Evolutionary conservation across 768 basidiomycete species (phyloP), one percentile per base, ranked within the genome.

Genomic region (Suillus discolor): DNA sequence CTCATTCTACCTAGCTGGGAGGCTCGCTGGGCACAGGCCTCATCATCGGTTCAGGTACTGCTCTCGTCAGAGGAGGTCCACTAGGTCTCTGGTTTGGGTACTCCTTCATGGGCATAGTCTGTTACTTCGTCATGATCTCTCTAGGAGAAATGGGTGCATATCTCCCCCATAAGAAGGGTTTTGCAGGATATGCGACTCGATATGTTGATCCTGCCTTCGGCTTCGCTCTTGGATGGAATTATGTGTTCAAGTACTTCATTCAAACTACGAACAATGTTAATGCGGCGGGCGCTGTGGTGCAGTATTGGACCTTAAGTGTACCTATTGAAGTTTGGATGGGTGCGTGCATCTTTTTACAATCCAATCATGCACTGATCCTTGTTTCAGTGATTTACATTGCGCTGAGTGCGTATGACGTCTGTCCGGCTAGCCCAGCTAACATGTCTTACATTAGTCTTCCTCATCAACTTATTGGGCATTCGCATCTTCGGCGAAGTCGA

Each of bases 171-270:
- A 88, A 89, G 74, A 86, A 86, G 67, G 87, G 85, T 3, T 82
- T 79, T 67, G 69, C 75, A 62, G 87, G 87, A 2, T 88, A 88
- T 70, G 87, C 87, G 0, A 84, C 87, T 2, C 84, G 89, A 57
- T 88, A 88, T 69, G 84, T 86, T 25, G 89, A 90, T 73, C 88
- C 89, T 61, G 87, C 88, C 25, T 81, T 89, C 54, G 88, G 87
- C 45, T 90, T 90, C 72, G 88, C 86, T 18, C 70, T 68, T 51
- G 67, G 61, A 57, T 66, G 54, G 49, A 89, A 88, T 72, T 88
- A 89, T 71, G 76, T 89, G 51, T 72, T 84, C 66, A 87, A 87
- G 82, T 81, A 88, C 80, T 74, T 89, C 16, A 84, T 90, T 62
- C 87, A 88, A 39, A 89, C 88, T 13, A 85, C 86, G 0, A 87